Base-by-base conservation (phyloP, 2,329 filamentous ascomycete species). In the Colletotrichum caudatum region DNA sequence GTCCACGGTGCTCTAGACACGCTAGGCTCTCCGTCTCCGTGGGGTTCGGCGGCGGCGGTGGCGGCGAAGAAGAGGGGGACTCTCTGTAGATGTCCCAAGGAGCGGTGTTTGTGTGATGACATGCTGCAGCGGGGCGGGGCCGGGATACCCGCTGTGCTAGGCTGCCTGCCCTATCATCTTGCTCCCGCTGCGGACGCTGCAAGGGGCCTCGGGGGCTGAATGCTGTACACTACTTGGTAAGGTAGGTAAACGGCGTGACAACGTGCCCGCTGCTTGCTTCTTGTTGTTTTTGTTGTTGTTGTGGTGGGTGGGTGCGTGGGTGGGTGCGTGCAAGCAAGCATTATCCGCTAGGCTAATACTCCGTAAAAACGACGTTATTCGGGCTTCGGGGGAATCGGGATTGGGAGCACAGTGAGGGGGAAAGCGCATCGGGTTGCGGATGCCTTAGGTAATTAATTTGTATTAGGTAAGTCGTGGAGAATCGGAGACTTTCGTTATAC, bases 81-180 rank as follows among this genome's bases (percentile, higher is more conserved):
- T 29, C 35, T 14, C 67, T 50, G 39, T 33, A 61, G 51, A 44
- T 23, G 23, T 20, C 39, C 37, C 37, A 6, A 48, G 37, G 18
- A n/a, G 48, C 35, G 20, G 58, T 63, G 20, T 26, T 64, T 64
- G 69, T 64, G 59, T 71, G 69, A 69, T 71, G 69, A 71, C 69
- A 71, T 69, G 65, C 29, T 71, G 69, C 69, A 71, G 64, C 59
- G 65, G 69, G 39, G 65, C 54, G 69, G 69, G 65, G 69, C 65
- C 69, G 69, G 62, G 29, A 23, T 58, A 35, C 39, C 65, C 58
- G 54, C 59, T 23, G 37, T 54, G 39, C 26, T 39, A 37, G 26
- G 16, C 29, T 64, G 18, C 33, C 37, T 60, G 48, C 51, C 60
- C 65, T 69, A 64, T 64, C 65, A 64, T 16, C 39, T 41, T 35